These are phyloP conservation scores for Silene uniflora DNA, from an alignment of 148 eudicot genomes.

Conservation along the genomic window DNA sequence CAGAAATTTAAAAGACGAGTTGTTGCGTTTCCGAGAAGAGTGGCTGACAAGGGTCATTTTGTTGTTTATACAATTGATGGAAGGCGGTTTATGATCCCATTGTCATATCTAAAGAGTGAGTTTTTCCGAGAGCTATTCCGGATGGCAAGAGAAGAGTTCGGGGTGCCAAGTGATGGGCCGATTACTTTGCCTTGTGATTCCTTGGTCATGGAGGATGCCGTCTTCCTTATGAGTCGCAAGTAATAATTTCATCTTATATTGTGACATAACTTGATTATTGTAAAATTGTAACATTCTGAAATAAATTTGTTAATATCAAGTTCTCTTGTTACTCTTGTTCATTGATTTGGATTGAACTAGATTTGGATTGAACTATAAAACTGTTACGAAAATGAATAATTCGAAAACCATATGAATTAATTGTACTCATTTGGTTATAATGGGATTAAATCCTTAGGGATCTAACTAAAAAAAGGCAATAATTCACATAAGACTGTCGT, in stretches of 20 bases:
- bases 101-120: constrained; percentile 18
- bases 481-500: not conserved
- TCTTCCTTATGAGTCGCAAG: constrained; percentile 10
- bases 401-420: not conserved
- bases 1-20: constrained; percentile 22
- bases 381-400: not conserved
- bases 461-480: not conserved
- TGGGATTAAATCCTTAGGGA: too few relatives aligned
- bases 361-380: not conserved
- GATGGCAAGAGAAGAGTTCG: constrained; percentile 31
- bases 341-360: not conserved
- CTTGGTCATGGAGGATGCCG: constrained; percentile 17
- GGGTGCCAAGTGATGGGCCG: constrained; percentile 26
- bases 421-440: not conserved
- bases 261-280: not conserved
- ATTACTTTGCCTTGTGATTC: constrained; percentile 29
- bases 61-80: constrained; percentile 22
- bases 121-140: constrained; percentile 14
- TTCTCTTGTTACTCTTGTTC: not conserved
- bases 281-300: not conserved
- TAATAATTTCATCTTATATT: not conserved
- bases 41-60: constrained; percentile 28
- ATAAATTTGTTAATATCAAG: not conserved
- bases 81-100: constrained; percentile 24
- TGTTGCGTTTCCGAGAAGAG: constrained; percentile 1